Evolutionary conservation across 202 grass and related monocot species (phyloP), one percentile per base, ranked within the genome.

Genomic region (Brachypodium distachyon): DNA sequence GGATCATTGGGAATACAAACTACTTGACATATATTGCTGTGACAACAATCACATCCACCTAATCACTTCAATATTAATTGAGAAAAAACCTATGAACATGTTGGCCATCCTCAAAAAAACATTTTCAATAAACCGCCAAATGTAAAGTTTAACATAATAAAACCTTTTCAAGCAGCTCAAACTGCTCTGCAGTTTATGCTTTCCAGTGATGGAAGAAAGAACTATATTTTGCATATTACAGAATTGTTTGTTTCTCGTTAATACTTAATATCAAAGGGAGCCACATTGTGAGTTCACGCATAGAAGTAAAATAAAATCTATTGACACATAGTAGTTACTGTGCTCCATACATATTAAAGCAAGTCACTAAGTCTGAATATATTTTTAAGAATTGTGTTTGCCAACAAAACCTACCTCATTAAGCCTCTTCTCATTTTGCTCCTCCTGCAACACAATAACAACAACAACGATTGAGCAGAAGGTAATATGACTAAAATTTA

Each of bases 361-460:
- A 82, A 64, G 27, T 68, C 74, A 41, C 33, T 12, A 74, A 57
- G 18, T 61, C 29, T 49, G 65, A 73, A 73, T 17, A 76, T 81
- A 14, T 4, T 13, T 14, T 23, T 6, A 60, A 61, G 68, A 79
- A 47, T 74, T 23, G 36, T n/a, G 17, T 18, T 21, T 71, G 51
- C 12, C 26, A 70, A 33, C 3, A 5, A 52, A 64, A 56, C 48
- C 61, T 91, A 97, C 94, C 94, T 94, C 86, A 12, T 94, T 92
- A 65, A 90, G 73, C 59, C 94, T 86, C 73, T 78, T 84, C 33
- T 91, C 72, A 12, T 88, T 75, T 76, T 82, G 72, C 57, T 90
- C 84, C 79, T 88, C 89, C 94, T 97, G 86, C 48, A 69, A 82
- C 68, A 79, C 7, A 84, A 5, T 4, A 64, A 70, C 28, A 66